Conservation (phyloP, 495 filamentous ascomycete species). For the Cudoniella acicularis region DNA sequence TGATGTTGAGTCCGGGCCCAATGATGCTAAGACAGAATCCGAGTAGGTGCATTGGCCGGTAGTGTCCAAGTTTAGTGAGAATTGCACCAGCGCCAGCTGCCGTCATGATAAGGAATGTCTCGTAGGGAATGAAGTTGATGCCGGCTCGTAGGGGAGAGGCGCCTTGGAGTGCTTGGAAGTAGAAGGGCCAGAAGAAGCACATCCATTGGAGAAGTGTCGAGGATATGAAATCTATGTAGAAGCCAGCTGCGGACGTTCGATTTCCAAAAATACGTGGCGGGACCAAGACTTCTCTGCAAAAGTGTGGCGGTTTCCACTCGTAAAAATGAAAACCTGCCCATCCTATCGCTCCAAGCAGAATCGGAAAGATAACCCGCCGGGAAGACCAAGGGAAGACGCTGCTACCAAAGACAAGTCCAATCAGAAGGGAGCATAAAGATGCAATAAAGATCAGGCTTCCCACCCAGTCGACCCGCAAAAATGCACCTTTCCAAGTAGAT, state of each 20-base stretch:
- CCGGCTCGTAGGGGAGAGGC: slow-evolving; percentile 33
- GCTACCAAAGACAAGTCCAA: neutral
- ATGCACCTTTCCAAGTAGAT: neutral
- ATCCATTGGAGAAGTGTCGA: slow-evolving; percentile 27
- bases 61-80: slow-evolving; percentile 37
- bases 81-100: slow-evolving; percentile 22
- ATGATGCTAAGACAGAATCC: slow-evolving; percentile 36
- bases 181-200: slow-evolving; percentile 43
- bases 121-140: slow-evolving; percentile 9
- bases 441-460: neutral
- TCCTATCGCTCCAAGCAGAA: too few relatives aligned
- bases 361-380: too few relatives aligned
- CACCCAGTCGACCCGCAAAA: neutral
- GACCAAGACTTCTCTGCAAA: neutral
- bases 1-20: slow-evolving; percentile 38
- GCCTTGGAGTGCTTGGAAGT: slow-evolving; percentile 39
- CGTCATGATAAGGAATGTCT: neutral
- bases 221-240: slow-evolving; percentile 19
- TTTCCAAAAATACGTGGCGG: neutral
- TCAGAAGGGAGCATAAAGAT: neutral
- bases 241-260: neutral
- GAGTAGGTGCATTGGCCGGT: slow-evolving; percentile 40
- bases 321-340: neutral
- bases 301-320: neutral
- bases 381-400: too few relatives aligned